phyloP scores from a whole-genome alignment of 73 alveolate genomes.

The Paramecium sexaurelia region DNA sequence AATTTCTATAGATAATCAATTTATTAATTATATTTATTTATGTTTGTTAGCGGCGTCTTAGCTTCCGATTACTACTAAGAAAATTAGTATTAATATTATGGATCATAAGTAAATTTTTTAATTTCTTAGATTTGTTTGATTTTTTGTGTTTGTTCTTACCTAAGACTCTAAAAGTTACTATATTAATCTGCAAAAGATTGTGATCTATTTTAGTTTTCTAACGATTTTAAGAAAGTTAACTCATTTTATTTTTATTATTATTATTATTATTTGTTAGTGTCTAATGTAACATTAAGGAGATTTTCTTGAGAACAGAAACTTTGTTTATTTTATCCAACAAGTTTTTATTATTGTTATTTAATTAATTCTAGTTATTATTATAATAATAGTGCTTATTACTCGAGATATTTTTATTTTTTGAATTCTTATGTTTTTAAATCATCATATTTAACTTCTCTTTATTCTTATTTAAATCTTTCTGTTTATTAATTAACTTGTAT shows the following conservation, averaged over 20 bases:
- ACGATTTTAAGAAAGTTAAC: not conserved
- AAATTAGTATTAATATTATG: not conserved
- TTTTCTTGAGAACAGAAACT: not conserved
- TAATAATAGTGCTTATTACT: not conserved
- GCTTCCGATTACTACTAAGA: not conserved
- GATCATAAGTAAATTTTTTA: not conserved
- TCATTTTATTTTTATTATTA: not conserved
- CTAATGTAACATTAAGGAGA: not conserved
- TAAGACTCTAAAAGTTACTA: not conserved
- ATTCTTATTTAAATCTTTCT: not conserved
- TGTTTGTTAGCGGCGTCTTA: not conserved
- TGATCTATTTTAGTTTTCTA: not conserved
- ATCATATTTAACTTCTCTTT: not conserved
- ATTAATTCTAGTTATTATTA: not conserved
- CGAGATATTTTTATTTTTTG: conserved; percentile 23
- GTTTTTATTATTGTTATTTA: not conserved
- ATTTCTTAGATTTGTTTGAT: not conserved
- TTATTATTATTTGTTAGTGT: not conserved
- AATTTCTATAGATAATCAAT: not conserved
- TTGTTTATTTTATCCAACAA: not conserved
- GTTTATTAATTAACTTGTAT: not conserved
- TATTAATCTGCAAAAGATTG: not conserved
- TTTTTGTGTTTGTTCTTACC: not conserved
- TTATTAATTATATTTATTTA: not conserved
- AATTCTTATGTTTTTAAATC: conserved; percentile 1